Evolutionary conservation across 148 eudicot species (phyloP).

Genomic region (Dianthus caryophyllus): DNA sequence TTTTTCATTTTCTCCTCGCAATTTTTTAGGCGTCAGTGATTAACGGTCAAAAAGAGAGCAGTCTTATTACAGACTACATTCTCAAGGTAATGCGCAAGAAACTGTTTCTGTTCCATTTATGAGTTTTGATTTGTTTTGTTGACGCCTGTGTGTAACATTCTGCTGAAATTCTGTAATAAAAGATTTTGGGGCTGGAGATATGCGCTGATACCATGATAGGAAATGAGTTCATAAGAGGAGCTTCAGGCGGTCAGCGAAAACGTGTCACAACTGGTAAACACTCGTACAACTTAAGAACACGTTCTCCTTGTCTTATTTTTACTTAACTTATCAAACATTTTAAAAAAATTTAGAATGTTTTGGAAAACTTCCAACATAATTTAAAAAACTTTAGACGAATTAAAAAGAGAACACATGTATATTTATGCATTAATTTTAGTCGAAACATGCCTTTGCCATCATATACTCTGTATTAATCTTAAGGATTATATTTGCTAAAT

Average conservation of each 20-base stretch:
- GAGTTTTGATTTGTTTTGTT: neutral
- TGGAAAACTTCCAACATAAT: no score
- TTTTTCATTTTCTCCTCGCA: neutral
- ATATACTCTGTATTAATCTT: neutral
- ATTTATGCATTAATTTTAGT: no score
- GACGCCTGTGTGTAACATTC: neutral
- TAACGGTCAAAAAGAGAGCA: conserved; percentile 58
- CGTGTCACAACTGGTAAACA: conserved; percentile 67
- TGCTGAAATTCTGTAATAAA: neutral
- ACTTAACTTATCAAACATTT: no score
- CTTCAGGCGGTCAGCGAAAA: conserved; percentile 75
- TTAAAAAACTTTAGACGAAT: no score
- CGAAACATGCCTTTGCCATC: no score
- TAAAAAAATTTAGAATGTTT: no score
- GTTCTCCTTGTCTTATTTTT: no score
- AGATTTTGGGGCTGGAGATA: conserved; percentile 65
- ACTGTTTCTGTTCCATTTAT: neutral
- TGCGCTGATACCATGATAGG: conserved; percentile 86
- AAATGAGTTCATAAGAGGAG: conserved; percentile 60
- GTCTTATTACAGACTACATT: conserved; percentile 56
- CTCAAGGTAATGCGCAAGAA: conserved; percentile 39
- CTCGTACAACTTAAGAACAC: neutral
- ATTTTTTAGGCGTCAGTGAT: conserved; percentile 45
- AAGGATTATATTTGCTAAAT: neutral
- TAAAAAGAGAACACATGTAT: no score